phyloP scores from a whole-genome alignment of 345 rosid genomes.

The Syzygium jambos region DNA sequence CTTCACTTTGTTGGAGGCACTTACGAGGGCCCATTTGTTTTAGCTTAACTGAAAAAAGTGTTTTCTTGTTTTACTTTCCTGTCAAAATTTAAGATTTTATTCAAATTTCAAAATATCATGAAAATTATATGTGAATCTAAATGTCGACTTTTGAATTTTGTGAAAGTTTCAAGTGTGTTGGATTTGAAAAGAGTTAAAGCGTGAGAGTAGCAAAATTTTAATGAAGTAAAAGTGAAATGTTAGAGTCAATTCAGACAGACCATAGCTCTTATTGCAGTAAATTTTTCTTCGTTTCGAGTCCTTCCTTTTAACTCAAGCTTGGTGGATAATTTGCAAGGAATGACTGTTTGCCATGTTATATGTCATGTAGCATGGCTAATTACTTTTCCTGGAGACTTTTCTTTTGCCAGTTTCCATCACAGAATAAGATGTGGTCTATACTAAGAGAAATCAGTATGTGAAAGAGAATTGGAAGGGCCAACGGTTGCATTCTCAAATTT shows the following conservation, averaged over 20 bases:
- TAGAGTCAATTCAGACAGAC: not conserved
- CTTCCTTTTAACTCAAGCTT: not conserved
- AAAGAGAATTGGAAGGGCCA: not conserved
- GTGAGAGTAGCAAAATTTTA: not conserved
- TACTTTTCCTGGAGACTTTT: not conserved
- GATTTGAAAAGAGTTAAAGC: not conserved
- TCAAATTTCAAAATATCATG: not conserved
- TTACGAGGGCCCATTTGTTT: not conserved
- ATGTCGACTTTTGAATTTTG: not conserved
- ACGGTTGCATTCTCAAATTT: not conserved
- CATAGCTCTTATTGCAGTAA: not conserved
- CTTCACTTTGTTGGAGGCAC: not conserved
- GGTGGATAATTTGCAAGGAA: not conserved
- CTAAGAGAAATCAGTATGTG: not conserved
- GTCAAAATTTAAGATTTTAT: not conserved
- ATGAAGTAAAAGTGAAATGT: not conserved
- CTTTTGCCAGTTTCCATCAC: not conserved
- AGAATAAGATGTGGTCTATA: not conserved
- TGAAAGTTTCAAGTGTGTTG: not conserved
- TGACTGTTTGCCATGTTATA: not conserved
- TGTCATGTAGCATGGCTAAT: not conserved
- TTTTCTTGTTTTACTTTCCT: not conserved
- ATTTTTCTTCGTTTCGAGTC: not conserved
- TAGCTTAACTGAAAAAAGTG: not conserved
- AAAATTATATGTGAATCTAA: not conserved